Percentiles rank a stretch among this genome's conserved stretches.
These are phyloP conservation scores for Lactarius trivialis DNA, from an alignment of 768 basidiomycete genomes.

Conservation along the genomic window DNA sequence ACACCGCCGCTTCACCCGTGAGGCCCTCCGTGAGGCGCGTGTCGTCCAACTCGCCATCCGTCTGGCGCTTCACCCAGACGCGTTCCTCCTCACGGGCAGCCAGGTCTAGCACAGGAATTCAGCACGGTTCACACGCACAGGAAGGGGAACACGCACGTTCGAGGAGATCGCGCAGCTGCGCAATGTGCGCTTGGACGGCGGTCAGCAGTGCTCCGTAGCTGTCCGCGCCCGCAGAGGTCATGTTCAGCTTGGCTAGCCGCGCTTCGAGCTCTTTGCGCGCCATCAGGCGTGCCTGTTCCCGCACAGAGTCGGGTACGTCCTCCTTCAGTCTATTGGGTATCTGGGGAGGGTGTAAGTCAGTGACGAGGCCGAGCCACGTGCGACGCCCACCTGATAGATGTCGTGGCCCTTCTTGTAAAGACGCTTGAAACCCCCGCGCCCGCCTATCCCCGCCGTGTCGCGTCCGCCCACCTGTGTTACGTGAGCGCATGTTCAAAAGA, in stretches of 20 bases:
- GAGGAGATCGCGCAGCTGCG: constrained; percentile 51
- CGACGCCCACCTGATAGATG: constrained; percentile 46
- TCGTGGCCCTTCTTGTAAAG: constrained; percentile 51
- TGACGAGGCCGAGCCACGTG: background rate
- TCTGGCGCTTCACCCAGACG: constrained; percentile 66
- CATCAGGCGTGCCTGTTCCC: constrained; percentile 60
- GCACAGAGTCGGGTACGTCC: constrained; percentile 53
- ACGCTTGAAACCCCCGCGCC: constrained; percentile 61
- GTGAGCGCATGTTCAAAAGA: background rate
- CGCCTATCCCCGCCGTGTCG: constrained; percentile 61
- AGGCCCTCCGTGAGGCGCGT: constrained; percentile 58
- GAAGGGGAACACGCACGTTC: constrained; percentile 40
- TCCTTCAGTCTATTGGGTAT: constrained; percentile 49
- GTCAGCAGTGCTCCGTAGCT: constrained; percentile 47
- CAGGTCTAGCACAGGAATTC: constrained; percentile 38
- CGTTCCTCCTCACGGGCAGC: constrained; percentile 64
- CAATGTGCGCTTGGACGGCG: constrained; percentile 54
- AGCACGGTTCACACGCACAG: background rate
- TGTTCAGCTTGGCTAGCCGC: constrained; percentile 56
- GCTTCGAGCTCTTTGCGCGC: constrained; percentile 55
- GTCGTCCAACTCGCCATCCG: constrained; percentile 65
- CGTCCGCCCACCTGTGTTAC: constrained; percentile 50
- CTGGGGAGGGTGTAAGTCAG: constrained; percentile 26
- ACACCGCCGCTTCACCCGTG: constrained; percentile 62
- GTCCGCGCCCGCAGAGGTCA: constrained; percentile 49